Conservation (phyloP, 106 monocot species). For the Vanilla planifolia region DNA sequence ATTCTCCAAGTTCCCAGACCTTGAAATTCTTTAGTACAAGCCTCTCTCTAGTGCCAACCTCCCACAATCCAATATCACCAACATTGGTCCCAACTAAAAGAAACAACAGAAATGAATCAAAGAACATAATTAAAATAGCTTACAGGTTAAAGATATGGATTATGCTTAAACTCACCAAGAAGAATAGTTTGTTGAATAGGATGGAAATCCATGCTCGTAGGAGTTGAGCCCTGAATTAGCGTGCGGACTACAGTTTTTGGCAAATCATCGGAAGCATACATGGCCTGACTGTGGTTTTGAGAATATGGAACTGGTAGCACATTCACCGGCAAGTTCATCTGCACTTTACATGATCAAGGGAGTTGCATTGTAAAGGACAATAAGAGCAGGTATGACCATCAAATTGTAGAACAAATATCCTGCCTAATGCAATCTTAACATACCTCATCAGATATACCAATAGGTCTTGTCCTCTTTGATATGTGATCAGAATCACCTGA, state of each 20-base stretch:
- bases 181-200: conserved; percentile 55
- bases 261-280: conserved; percentile 42
- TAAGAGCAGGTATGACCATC: not conserved
- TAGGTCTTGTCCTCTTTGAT: conserved; percentile 48
- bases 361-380: not conserved
- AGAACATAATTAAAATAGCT: not conserved
- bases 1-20: conserved; percentile 72
- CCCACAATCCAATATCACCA: conserved; percentile 90
- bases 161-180: conserved; percentile 32
- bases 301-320: conserved; percentile 54
- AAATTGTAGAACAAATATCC: not conserved
- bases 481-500: conserved; percentile 74
- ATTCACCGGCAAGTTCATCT: conserved; percentile 60
- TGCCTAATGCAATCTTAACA: not conserved
- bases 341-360: conserved; percentile 1
- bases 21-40: conserved; percentile 65
- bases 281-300: conserved; percentile 29
- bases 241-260: conserved; percentile 51
- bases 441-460: conserved; percentile 67
- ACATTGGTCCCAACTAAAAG: conserved; percentile 82
- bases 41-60: conserved; percentile 64
- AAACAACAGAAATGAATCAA: conserved; percentile 13
- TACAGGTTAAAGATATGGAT: not conserved
- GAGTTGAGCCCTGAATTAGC: conserved; percentile 53
- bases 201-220: conserved; percentile 85